Evolutionary conservation across 2,329 filamentous ascomycete genomes (phyloP).

Genomic region (Epichloe glyceriae): DNA sequence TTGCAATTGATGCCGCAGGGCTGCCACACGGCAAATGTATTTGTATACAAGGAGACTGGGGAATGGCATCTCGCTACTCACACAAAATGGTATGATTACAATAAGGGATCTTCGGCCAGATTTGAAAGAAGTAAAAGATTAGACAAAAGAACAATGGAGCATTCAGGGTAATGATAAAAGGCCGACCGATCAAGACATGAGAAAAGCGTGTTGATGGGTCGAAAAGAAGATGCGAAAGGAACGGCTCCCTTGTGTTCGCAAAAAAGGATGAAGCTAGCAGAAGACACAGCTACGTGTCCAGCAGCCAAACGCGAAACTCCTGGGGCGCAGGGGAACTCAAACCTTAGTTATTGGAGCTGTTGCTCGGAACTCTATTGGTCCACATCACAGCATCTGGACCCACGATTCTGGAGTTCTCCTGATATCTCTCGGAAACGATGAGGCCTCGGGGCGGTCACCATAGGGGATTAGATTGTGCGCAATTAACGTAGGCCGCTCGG

Average conservation of each 20-base stretch:
- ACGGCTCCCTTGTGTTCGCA: conserved; percentile 2
- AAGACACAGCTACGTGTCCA: background rate
- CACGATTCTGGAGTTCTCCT: background rate
- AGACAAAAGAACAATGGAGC: background rate
- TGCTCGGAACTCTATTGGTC: background rate
- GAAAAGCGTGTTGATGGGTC: conserved; percentile 1
- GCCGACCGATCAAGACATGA: background rate
- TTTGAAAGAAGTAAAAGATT: conserved; percentile 7
- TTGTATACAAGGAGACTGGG: background rate
- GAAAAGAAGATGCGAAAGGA: background rate
- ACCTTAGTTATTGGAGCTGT: background rate
- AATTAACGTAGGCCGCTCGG: too few species aligned
- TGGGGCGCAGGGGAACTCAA: background rate
- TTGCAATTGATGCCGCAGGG: background rate
- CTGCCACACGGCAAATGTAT: background rate
- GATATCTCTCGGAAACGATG: too few species aligned
- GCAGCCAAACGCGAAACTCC: background rate
- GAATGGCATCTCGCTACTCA: background rate
- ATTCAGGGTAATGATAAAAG: conserved; percentile 6
- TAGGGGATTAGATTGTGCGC: too few species aligned
- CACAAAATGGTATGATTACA: background rate
- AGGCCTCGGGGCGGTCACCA: too few species aligned
- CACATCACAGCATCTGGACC: background rate
- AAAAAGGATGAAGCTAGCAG: conserved; percentile 4
- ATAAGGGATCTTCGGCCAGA: background rate